Evolutionary conservation across 228 moss, liverwort and hornwort genomes (phyloP).

Genomic region (Sphagnum fallax): DNA sequence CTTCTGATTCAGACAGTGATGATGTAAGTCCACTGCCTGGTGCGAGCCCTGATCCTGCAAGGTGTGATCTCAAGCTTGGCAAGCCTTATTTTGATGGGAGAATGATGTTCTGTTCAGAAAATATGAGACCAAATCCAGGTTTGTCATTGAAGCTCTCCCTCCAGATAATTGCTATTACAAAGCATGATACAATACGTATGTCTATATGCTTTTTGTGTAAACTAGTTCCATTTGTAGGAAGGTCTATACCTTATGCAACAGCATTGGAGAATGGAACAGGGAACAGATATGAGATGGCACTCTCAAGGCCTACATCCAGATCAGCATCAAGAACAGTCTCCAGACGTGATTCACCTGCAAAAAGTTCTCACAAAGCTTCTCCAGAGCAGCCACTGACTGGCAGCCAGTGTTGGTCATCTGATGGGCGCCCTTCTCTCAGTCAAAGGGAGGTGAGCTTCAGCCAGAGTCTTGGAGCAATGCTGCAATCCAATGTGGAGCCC

Average conservation of each 20-base stretch:
- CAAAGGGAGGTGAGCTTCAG: constrained; percentile 34
- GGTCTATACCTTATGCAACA: too few species aligned
- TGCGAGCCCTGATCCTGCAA: constrained; percentile 14
- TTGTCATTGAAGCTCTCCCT: background rate
- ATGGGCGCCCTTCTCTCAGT: constrained; percentile 8
- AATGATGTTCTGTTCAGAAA: constrained; percentile 13
- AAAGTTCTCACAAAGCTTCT: constrained; percentile 11
- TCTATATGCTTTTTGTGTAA: too few species aligned
- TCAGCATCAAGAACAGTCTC: constrained; percentile 19
- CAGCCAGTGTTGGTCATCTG: constrained; percentile 19
- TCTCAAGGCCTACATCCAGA: constrained; percentile 4
- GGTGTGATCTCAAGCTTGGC: constrained; percentile 18
- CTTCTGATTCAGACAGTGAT: constrained; percentile 42
- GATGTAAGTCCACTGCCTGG: constrained; percentile 20
- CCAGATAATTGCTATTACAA: too few species aligned
- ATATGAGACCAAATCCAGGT: constrained; percentile 33
- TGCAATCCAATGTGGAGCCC: constrained; percentile 36
- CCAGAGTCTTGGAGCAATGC: constrained; percentile 38
- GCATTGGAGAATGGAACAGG: background rate
- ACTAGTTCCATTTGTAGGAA: too few species aligned
- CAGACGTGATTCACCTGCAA: constrained; percentile 32
- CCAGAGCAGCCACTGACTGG: constrained; percentile 12
- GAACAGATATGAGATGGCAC: background rate
- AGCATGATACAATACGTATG: too few species aligned
- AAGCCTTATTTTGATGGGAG: constrained; percentile 11